These are phyloP conservation scores for Polyporus arcularius DNA, from an alignment of 768 basidiomycete species.

Conservation along the genomic window DNA sequence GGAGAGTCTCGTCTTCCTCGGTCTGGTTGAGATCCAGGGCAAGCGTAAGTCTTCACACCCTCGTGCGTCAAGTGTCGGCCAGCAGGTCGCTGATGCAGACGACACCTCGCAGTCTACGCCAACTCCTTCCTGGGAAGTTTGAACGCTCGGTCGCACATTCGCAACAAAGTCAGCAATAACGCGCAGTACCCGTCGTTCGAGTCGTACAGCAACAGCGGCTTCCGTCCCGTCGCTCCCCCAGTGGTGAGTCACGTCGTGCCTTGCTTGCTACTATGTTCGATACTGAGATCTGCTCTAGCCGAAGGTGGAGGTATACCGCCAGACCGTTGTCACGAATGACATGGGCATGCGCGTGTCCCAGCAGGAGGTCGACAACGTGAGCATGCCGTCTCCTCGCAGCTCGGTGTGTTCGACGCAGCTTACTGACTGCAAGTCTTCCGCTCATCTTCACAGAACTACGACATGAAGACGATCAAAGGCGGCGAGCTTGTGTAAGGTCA, in stretches of 20 bases:
- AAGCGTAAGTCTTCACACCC: constrained; percentile 13
- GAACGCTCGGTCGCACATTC: constrained; percentile 16
- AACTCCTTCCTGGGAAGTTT: constrained; percentile 18
- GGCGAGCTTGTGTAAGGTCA: constrained; percentile 11
- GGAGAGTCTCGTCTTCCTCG: constrained; percentile 19
- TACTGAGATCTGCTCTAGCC: neutral
- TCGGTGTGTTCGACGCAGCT: neutral
- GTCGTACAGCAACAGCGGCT: constrained; percentile 12
- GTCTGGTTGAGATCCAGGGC: constrained; percentile 21
- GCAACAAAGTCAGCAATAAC: constrained; percentile 5
- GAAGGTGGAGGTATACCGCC: constrained; percentile 13
- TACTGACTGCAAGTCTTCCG: neutral
- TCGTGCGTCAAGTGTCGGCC: neutral
- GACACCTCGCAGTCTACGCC: constrained; percentile 13
- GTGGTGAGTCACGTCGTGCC: neutral
- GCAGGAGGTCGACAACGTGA: neutral
- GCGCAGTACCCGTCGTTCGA: constrained; percentile 14
- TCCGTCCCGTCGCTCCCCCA: constrained; percentile 3
- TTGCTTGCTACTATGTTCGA: neutral
- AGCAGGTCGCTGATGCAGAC: no score
- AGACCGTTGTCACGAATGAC: constrained; percentile 11
- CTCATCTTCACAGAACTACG: constrained; percentile 1
- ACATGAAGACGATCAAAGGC: constrained; percentile 12
- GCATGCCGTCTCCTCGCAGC: neutral
- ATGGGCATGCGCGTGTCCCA: neutral